Evolutionary conservation across 345 rosid species (phyloP).

Genomic region (Eucalyptus curtisii): DNA sequence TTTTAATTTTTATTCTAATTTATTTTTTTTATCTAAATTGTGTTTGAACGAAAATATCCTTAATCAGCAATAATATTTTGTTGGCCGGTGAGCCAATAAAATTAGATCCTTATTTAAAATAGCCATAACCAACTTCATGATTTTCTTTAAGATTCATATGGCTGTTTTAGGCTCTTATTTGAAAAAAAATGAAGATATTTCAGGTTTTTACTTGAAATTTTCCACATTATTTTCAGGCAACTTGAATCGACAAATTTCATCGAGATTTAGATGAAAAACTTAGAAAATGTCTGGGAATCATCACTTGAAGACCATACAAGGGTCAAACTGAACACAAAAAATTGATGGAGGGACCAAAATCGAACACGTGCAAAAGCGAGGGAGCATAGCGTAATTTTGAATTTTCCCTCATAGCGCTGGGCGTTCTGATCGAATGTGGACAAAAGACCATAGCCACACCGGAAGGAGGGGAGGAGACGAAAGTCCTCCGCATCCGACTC

Average conservation of each 20-base stretch:
- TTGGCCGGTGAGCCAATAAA: fast-evolving
- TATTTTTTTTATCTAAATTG: no score
- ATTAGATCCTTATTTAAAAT: no score
- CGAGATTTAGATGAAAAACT: background rate
- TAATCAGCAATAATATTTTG: fast-evolving
- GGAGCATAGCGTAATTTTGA: background rate
- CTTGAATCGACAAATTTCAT: no score
- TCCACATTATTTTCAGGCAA: no score
- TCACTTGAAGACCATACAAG: background rate
- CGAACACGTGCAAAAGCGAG: background rate
- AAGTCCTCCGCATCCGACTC: background rate
- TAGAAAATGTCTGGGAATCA: background rate
- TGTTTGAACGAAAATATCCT: fast-evolving
- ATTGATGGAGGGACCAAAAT: background rate
- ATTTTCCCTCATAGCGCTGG: background rate
- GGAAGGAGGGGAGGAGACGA: background rate
- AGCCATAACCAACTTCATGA: fast-evolving
- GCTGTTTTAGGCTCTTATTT: fast-evolving
- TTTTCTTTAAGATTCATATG: no score
- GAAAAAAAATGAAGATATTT: fast-evolving
- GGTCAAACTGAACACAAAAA: background rate
- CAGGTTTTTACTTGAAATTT: no score
- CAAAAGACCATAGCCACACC: background rate
- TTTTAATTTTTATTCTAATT: no score
- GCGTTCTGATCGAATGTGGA: background rate